Base-by-base conservation (phyloP, 306 rosid genomes). In the Medicago arabica region DNA sequence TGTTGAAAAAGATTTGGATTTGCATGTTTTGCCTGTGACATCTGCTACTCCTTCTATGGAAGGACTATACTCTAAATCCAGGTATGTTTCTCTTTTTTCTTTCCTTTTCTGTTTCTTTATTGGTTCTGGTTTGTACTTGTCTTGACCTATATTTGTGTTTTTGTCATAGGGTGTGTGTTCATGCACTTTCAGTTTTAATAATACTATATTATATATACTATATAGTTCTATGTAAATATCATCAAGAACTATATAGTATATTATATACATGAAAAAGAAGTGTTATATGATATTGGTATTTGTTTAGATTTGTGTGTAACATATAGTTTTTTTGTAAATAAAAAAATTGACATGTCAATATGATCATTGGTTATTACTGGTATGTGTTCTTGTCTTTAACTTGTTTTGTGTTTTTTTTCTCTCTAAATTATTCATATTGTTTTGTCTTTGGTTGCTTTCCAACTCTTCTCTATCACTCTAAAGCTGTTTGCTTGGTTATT, bases 11-110 rank as follows among this genome's bases (percentile, higher is more conserved):
- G 92, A 90, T 74, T 96, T 92, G 99, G 97, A 86, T 84, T 83
- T 96, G 77, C 88, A 88, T 77, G 69, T 83, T 5, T 78, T 96
- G 78, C 90, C 99, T 80, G 86, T 96, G 78, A 90, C 97, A 68
- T 83, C 90, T 59, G 89, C 91, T 11, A 78, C 87, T 38, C 81
- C 90, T 80, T 78, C 90, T 39, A 60, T 71, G 38, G 93, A 89
- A 74, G 91, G 82, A 43, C 55, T 78, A 62, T 76, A 85, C 84
- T 75, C 92, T 18, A 88, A 89, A 67, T 92, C 99, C 84, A 92
- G 97, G 99, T 92, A 72, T 49, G 74, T 90, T 65, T 34, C 19
- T 59, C 5, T 59, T 44, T 72, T n/a, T n/a, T 43, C 51, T 43
- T 31, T 47, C 75, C 15, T 57, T 31, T 7, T 21, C 16, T 69